Base-by-base conservation (phyloP, 768 basidiomycete genomes). In the Collybiopsis luxurians region DNA sequence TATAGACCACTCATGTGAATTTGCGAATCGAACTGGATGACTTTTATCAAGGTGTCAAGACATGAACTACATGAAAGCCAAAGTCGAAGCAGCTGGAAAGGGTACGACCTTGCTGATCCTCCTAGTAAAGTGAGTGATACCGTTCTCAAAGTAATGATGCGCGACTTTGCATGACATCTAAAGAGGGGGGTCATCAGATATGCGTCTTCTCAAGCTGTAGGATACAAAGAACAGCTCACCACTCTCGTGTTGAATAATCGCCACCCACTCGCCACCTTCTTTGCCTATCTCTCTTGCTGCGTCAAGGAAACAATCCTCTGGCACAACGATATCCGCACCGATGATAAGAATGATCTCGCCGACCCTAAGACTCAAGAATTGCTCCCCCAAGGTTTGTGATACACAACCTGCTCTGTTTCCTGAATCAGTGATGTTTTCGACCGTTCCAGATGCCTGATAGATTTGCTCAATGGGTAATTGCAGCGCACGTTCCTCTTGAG, bases 241-340 rank as follows among this genome's bases (percentile, higher is more conserved):
- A 55, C 88, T 90, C 63, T 89, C 89, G 67, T 95, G 92, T 67
- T 95, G 93, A 62, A 96, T 88, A 71, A 96, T 93, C 2, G 87
- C 90, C 24, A 93, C 79, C 39, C 90, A 87, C 0, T 87, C 89
- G 50, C 75, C 76, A 94, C 86, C 72, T 95, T 34, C 31, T 13
- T 79, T 4, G 90, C 92, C 75, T 75, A 95, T 86, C 72, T 95
- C 92, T 39, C 89, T 79, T 3, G 91, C 92, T 0, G 93, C 93
- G 69, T 95, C 92, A 55, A 90, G 81, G 72, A 96, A 89, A 67
- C 92, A 95, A 66, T 92, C 92, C 73, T 88, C 89, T 11, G 92
- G 90, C 13, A 34, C 31, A 34, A 34, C 74, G 1, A 86, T 86
- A 66, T 90, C 87, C 12, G 90, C 85, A 68, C 94, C 89, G 66